Conservation (phyloP, 2,329 filamentous ascomycete species). For the Moelleriella libera region DNA sequence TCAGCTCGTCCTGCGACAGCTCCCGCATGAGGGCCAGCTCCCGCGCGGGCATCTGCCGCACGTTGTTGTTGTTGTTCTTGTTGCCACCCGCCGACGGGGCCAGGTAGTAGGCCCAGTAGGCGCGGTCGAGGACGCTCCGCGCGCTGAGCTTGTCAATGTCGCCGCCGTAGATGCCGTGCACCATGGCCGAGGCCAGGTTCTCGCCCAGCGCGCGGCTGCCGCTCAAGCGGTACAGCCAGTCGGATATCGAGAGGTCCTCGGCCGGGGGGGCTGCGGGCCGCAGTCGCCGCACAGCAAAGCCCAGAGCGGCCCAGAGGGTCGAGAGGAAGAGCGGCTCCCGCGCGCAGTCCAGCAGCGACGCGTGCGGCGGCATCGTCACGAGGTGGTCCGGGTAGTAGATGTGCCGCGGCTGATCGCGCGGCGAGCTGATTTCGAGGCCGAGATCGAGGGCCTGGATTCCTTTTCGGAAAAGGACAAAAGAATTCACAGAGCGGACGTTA, state of each 20-base stretch:
- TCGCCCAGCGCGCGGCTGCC: constrained; percentile 35
- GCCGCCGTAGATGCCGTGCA: constrained; percentile 89
- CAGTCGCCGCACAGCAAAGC: constrained; percentile 11
- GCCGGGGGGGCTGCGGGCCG: constrained; percentile 8
- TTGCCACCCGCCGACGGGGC: constrained; percentile 5
- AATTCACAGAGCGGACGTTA: too few relatives aligned
- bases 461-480: neutral
- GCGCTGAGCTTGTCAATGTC: constrained; percentile 71
- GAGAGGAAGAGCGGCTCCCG: constrained; percentile 19
- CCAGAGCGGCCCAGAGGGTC: constrained; percentile 13
- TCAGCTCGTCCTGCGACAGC: constrained; percentile 13
- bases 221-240: constrained; percentile 19
- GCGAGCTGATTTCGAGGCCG: constrained; percentile 31
- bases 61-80: constrained; percentile 13
- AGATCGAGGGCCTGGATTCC: constrained; percentile 17
- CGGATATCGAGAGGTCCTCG: constrained; percentile 19
- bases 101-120: constrained; percentile 17
- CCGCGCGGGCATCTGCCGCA: constrained; percentile 23
- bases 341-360: constrained; percentile 11
- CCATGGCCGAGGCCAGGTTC: constrained; percentile 59
- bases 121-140: constrained; percentile 34
- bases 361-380: constrained; percentile 17
- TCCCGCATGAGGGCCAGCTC: constrained; percentile 15
- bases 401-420: constrained; percentile 42
- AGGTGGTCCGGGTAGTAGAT: constrained; percentile 77